A percentile compares a stretch with the other conserved stretches of the same genome.
These are phyloP conservation scores for Coniochaeta ligniaria DNA, from an alignment of 2,329 filamentous ascomycete species.

Conservation along the genomic window DNA sequence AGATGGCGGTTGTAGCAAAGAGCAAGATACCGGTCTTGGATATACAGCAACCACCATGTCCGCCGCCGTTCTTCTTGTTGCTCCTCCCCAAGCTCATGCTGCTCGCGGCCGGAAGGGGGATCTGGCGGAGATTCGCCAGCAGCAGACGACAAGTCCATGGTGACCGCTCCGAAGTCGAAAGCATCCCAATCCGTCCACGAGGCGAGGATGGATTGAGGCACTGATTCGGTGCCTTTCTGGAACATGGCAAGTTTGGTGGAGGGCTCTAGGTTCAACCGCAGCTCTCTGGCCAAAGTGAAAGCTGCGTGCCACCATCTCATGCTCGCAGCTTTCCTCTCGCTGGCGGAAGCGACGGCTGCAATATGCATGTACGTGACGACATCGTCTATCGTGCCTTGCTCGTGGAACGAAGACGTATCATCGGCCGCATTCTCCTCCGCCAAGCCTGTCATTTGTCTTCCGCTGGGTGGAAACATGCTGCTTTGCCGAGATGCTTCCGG, in stretches of 20 bases:
- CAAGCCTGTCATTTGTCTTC: slow-evolving; percentile 47
- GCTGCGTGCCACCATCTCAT: slow-evolving; percentile 93
- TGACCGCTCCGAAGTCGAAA: slow-evolving; percentile 36
- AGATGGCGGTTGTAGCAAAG: no score
- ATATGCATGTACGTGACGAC: slow-evolving; percentile 88
- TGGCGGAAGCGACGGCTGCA: slow-evolving; percentile 84
- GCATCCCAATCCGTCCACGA: slow-evolving; percentile 37
- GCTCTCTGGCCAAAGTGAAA: slow-evolving; percentile 81
- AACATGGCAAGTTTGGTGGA: no score
- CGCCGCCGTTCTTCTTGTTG: slow-evolving; percentile 82
- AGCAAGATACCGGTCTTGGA: no score
- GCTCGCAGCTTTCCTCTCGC: slow-evolving; percentile 91
- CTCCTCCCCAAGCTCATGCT: no score
- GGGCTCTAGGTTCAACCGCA: slow-evolving; percentile 82
- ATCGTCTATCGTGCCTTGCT: slow-evolving; percentile 80
- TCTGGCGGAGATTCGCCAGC: no score
- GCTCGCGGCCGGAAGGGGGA: no score
- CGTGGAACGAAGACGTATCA: slow-evolving; percentile 66
- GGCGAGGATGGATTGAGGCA: slow-evolving; percentile 53
- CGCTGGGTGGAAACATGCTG: slow-evolving; percentile 46
- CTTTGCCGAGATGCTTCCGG: slow-evolving; percentile 55
- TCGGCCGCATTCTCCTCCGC: slow-evolving; percentile 53
- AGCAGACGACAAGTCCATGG: no score
- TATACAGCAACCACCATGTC: slow-evolving; percentile 90
- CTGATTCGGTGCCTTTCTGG: no score